phyloP scores from a whole-genome alignment of 2,329 filamentous ascomycete species.

The Ophiosphaerella herpotricha region DNA sequence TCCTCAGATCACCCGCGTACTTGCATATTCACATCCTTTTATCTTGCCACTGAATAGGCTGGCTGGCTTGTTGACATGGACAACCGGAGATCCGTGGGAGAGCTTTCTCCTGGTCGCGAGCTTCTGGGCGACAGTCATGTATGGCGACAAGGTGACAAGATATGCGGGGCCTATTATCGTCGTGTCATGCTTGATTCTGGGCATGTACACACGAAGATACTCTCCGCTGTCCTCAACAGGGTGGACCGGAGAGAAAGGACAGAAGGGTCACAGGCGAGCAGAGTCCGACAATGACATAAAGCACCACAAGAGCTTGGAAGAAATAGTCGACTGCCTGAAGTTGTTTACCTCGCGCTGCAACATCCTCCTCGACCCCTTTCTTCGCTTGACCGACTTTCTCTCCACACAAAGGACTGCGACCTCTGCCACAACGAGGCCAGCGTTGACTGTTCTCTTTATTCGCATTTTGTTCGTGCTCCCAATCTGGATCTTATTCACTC shows the following conservation, averaged over 20 bases:
- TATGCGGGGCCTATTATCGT: slow-evolving; percentile 83
- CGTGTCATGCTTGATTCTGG: slow-evolving; percentile 77
- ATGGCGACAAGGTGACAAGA: slow-evolving; percentile 81
- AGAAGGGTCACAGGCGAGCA: slow-evolving; percentile 58
- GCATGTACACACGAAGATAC: slow-evolving; percentile 90
- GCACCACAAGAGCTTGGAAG: slow-evolving; percentile 92
- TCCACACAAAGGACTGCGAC: slow-evolving; percentile 89
- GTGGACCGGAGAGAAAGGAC: slow-evolving; percentile 67
- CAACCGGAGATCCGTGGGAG: slow-evolving; percentile 91
- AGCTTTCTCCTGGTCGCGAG: slow-evolving; percentile 84
- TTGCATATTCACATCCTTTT: slow-evolving; percentile 96
- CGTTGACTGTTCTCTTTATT: slow-evolving; percentile 85
- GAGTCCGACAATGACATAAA: slow-evolving; percentile 67
- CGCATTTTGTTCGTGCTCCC: slow-evolving; percentile 87
- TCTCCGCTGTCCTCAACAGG: slow-evolving; percentile 87
- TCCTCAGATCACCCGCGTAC: slow-evolving; percentile 88
- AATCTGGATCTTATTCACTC: slow-evolving; percentile 80
- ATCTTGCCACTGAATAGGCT: slow-evolving; percentile 85
- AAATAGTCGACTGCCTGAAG: slow-evolving; percentile 93
- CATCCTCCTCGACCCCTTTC: slow-evolving; percentile 84
- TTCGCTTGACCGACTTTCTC: slow-evolving; percentile 89
- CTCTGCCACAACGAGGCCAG: slow-evolving; percentile 86
- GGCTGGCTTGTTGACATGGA: slow-evolving; percentile 89
- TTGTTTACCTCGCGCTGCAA: slow-evolving; percentile 91
- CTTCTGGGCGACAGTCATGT: slow-evolving; percentile 87